Conservation (phyloP, 805 yeast species). For the Saccharomycopsis sp. region DNA sequence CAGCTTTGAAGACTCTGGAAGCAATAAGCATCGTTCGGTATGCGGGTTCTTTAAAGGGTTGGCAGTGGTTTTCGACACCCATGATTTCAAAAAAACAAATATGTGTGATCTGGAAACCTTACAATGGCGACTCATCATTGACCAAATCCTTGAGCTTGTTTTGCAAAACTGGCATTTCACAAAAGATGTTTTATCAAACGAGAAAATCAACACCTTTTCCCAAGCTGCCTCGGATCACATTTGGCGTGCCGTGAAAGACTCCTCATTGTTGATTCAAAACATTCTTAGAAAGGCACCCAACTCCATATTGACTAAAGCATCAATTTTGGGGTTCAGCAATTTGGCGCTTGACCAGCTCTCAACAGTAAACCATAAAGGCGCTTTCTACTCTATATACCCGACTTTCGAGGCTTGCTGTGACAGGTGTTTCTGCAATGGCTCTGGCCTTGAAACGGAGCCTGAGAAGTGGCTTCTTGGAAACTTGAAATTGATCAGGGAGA, state of each 20-base stretch:
- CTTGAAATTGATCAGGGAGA: constrained; percentile 41
- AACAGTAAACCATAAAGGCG: constrained; percentile 80
- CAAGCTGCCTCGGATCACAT: constrained; percentile 55
- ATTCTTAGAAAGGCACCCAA: constrained; percentile 31
- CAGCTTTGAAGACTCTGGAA: constrained; percentile 34
- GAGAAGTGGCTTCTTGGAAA: constrained; percentile 52
- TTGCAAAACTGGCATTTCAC: constrained; percentile 29
- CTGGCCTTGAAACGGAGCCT: constrained; percentile 34
- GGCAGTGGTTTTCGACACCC: constrained; percentile 33
- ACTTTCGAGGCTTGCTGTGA: constrained; percentile 60
- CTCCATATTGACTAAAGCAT: constrained; percentile 21
- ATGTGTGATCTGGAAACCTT: not conserved
- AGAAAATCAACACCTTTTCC: constrained; percentile 34
- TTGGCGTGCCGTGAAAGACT: constrained; percentile 80
- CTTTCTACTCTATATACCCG: constrained; percentile 82
- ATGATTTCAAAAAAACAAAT: constrained; percentile 19
- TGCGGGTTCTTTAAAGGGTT: constrained; percentile 68
- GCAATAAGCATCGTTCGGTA: constrained; percentile 35
- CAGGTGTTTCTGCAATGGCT: constrained; percentile 33
- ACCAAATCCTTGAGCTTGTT: constrained; percentile 22
- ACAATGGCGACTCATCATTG: constrained; percentile 5
- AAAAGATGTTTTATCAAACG: constrained; percentile 45
- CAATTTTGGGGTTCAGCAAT: constrained; percentile 35
- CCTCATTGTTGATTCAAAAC: constrained; percentile 44
- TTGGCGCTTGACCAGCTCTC: constrained; percentile 58